These are phyloP conservation scores for Carex kokanica DNA, from an alignment of 176 grass and related monocot genomes.

Conservation along the genomic window DNA sequence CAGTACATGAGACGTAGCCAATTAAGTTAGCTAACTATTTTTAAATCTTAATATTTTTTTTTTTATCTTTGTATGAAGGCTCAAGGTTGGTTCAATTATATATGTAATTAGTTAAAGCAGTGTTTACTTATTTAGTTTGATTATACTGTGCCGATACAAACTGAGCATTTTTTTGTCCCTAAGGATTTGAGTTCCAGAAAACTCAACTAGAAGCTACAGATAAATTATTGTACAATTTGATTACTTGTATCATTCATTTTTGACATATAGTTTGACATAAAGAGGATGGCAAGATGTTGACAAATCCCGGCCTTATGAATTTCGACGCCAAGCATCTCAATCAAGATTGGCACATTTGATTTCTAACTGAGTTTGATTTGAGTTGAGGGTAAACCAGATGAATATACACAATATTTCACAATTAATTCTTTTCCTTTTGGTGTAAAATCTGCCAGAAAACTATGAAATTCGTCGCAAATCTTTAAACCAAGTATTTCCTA, in stretches of 20 bases:
- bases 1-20: not conserved
- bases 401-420: not conserved
- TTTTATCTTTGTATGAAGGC: not conserved
- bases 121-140: not conserved
- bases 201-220: not conserved
- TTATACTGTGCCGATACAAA: too few relatives aligned
- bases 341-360: not conserved
- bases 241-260: too few relatives aligned
- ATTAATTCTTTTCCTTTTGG: not conserved
- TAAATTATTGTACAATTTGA: not conserved
- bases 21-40: not conserved
- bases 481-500: not conserved
- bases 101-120: not conserved
- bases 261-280: not conserved
- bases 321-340: not conserved
- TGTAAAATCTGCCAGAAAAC: not conserved
- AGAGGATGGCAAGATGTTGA: not conserved
- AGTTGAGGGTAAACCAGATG: not conserved
- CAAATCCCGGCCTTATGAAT: not conserved
- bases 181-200: not conserved
- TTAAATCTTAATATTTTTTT: not conserved
- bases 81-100: not conserved
- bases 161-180: too few relatives aligned
- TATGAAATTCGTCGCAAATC: not conserved
- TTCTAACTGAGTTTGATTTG: not conserved